These are phyloP conservation scores for Pseudognaphalium luteoalbum DNA, from an alignment of 129 eudicot species.

Conservation along the genomic window DNA sequence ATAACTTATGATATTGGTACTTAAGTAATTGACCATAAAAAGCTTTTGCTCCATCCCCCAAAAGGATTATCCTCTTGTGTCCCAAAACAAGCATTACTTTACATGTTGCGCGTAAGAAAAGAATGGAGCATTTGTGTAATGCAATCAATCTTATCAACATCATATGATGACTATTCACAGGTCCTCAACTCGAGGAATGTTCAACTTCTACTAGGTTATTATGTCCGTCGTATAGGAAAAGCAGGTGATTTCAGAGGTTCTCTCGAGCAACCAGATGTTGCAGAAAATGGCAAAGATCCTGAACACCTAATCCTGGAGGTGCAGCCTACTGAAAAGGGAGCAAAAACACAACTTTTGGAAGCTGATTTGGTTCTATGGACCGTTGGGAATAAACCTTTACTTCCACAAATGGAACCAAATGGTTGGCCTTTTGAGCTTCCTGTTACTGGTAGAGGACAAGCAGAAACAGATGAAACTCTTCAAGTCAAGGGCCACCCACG, in stretches of 20 bases:
- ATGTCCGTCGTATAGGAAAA: constrained; percentile 63
- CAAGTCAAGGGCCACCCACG: constrained; percentile 96
- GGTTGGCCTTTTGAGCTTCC: constrained; percentile 75
- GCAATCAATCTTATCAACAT: neutral
- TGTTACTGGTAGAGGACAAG: constrained; percentile 85
- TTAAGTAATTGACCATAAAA: neutral
- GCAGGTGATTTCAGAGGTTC: constrained; percentile 30
- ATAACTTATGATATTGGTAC: neutral
- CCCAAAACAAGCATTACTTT: neutral
- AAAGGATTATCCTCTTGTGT: neutral
- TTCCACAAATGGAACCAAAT: constrained; percentile 62
- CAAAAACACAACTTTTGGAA: constrained; percentile 55
- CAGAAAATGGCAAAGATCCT: constrained; percentile 30
- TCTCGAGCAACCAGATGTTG: constrained; percentile 28
- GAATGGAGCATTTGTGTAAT: neutral
- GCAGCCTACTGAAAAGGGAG: constrained; percentile 79
- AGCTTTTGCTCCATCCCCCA: neutral
- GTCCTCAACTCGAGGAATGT: constrained; percentile 86
- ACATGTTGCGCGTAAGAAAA: neutral
- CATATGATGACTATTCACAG: constrained; percentile 32
- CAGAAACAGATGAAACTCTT: constrained; percentile 96
- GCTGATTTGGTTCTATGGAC: constrained; percentile 98
- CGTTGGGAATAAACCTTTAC: constrained; percentile 81
- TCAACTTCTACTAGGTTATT: constrained; percentile 70
- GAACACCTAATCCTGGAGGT: constrained; percentile 58